Percentiles rank a stretch among this genome's conserved stretches.
Conservation (phyloP, 805 yeast species). For the Suhomyces tanzawaensis region DNA sequence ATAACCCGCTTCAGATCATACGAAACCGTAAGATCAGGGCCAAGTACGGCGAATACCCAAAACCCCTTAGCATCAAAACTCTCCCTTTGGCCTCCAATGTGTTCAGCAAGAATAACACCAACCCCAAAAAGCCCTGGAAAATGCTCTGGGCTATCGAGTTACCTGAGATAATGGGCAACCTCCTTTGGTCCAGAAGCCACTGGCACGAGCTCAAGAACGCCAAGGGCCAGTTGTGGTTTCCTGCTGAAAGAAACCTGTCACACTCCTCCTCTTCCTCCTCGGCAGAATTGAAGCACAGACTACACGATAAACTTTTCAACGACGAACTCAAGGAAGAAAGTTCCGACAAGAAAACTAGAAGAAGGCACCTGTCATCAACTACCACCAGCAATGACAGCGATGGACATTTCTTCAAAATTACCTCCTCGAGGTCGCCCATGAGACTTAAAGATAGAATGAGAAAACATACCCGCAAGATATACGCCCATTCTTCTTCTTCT, state of each 20-base stretch:
- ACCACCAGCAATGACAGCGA: slow-evolving; percentile 12
- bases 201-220: slow-evolving; percentile 51
- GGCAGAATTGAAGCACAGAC: slow-evolving; percentile 10
- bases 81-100: slow-evolving; percentile 66
- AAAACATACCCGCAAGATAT: slow-evolving; percentile 10
- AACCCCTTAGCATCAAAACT: slow-evolving; percentile 43
- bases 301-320: slow-evolving; percentile 34
- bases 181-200: slow-evolving; percentile 54
- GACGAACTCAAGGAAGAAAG: slow-evolving; percentile 7
- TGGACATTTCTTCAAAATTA: slow-evolving; percentile 4
- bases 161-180: slow-evolving; percentile 56
- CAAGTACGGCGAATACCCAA: slow-evolving; percentile 48
- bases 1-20: slow-evolving; percentile 81
- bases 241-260: slow-evolving; percentile 15
- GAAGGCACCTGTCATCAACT: slow-evolving; percentile 9
- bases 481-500: slow-evolving; percentile 6
- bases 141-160: slow-evolving; percentile 65
- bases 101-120: slow-evolving; percentile 42
- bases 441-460: slow-evolving; percentile 10
- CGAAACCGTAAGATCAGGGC: slow-evolving; percentile 64
- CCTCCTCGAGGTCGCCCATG: slow-evolving; percentile 4
- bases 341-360: background rate
- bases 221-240: slow-evolving; percentile 53
- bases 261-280: slow-evolving; percentile 5
- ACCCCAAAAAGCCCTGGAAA: slow-evolving; percentile 36